Percentiles rank a stretch among this genome's conserved stretches.
Evolutionary conservation across 2,329 filamentous ascomycete genomes (phyloP).

Genomic region (Colletotrichum sp.): DNA sequence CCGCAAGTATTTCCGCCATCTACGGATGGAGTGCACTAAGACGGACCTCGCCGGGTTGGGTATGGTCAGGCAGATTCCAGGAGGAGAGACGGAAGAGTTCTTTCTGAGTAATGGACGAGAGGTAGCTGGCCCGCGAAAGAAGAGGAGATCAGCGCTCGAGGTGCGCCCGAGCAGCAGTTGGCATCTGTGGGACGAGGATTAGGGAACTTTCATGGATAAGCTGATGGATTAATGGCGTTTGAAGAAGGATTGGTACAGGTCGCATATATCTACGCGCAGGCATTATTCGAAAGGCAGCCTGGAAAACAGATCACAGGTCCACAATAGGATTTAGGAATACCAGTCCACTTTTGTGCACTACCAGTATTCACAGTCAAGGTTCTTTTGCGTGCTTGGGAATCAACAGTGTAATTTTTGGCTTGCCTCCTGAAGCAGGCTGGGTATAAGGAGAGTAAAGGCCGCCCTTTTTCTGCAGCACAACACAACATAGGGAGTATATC

Average conservation of each 20-base stretch:
- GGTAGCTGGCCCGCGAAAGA: slow-evolving; percentile 4
- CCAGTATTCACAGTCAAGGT: background rate
- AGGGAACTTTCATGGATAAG: background rate
- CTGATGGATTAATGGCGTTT: background rate
- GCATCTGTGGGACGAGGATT: slow-evolving; percentile 19
- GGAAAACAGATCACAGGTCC: background rate
- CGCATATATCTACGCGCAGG: background rate
- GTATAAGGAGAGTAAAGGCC: slow-evolving; percentile 12
- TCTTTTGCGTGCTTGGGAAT: background rate
- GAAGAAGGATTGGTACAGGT: background rate
- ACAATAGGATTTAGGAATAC: background rate
- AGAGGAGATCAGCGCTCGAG: background rate
- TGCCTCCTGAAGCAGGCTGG: slow-evolving; percentile 5
- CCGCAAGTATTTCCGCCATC: slow-evolving; percentile 20
- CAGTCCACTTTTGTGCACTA: background rate
- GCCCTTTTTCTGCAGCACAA: background rate
- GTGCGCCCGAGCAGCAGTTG: slow-evolving; percentile 16
- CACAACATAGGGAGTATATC: background rate
- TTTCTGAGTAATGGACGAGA: slow-evolving; percentile 17
- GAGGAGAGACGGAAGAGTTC: slow-evolving; percentile 16
- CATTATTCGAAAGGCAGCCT: background rate
- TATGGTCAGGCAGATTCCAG: slow-evolving; percentile 14
- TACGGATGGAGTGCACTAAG: slow-evolving; percentile 21
- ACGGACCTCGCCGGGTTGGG: slow-evolving; percentile 18
- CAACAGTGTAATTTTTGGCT: background rate